These are phyloP conservation scores for Thecaphora thlaspeos DNA, from an alignment of 1,284 basidiomycete genomes.

Conservation along the genomic window DNA sequence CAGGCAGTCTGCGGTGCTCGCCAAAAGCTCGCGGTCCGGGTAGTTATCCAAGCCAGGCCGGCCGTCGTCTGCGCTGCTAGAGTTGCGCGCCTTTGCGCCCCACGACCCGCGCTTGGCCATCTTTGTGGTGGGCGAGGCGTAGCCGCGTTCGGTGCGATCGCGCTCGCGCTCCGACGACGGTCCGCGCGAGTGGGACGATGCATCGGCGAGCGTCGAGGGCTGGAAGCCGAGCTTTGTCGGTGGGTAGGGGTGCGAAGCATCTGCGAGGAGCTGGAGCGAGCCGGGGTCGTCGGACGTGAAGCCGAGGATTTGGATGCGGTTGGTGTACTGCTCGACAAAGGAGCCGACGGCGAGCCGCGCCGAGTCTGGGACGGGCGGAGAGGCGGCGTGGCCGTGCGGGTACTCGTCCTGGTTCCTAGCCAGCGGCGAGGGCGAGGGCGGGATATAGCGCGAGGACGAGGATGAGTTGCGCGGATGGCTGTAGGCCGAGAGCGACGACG, in stretches of 20 bases:
- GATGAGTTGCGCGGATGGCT: slow-evolving; percentile 21
- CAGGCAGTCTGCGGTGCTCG: slow-evolving; percentile 54
- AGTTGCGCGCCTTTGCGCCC: slow-evolving; percentile 27
- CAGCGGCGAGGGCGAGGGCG: slow-evolving; percentile 34
- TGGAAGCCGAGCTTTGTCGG: slow-evolving; percentile 55
- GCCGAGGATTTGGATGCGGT: slow-evolving; percentile 55
- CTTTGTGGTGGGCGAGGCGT: slow-evolving; percentile 39
- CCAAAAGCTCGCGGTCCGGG: slow-evolving; percentile 53
- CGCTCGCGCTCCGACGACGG: slow-evolving; percentile 22
- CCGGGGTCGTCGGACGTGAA: slow-evolving; percentile 27
- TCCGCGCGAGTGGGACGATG: slow-evolving; percentile 9
- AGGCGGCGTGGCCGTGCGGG: not conserved
- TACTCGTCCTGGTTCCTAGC: slow-evolving; percentile 5
- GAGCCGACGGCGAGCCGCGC: slow-evolving; percentile 52
- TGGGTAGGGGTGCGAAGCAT: slow-evolving; percentile 55
- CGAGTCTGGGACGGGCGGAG: slow-evolving; percentile 26
- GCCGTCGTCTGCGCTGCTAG: slow-evolving; percentile 7
- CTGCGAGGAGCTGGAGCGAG: slow-evolving; percentile 43
- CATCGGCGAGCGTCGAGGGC: slow-evolving; percentile 42
- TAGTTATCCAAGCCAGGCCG: slow-evolving; percentile 25
- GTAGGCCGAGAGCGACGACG: slow-evolving; percentile 4
- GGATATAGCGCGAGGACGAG: slow-evolving; percentile 28
- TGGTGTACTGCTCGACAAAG: slow-evolving; percentile 54
- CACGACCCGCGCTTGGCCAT: slow-evolving; percentile 40
- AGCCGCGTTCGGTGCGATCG: slow-evolving; percentile 28